Evolutionary conservation across 2,329 filamentous ascomycete species (phyloP).

Genomic region (Helicocarpus griseus): DNA sequence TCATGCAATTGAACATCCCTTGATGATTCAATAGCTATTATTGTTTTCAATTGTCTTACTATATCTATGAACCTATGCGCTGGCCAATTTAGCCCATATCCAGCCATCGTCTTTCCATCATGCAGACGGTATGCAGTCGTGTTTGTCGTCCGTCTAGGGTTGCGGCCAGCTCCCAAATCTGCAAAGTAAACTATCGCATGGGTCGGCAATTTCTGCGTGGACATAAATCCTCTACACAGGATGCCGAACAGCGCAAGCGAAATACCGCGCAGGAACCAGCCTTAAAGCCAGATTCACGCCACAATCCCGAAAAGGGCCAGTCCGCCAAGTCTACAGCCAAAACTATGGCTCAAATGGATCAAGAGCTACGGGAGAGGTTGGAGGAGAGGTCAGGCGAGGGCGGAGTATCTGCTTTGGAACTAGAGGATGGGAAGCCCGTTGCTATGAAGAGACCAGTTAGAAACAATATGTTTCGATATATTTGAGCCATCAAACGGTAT

Average conservation of each 20-base stretch:
- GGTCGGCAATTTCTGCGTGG: background rate
- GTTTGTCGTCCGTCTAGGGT: background rate
- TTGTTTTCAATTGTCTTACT: too few relatives aligned
- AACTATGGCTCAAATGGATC: conserved; percentile 54
- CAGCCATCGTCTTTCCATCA: too few relatives aligned
- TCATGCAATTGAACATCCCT: too few relatives aligned
- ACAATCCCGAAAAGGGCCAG: background rate
- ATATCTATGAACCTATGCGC: too few relatives aligned
- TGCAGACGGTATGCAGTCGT: background rate
- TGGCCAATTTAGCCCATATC: too few relatives aligned
- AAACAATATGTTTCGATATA: conserved; percentile 69
- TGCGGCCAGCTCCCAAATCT: background rate
- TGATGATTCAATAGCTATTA: too few relatives aligned
- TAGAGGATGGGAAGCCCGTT: conserved; percentile 62
- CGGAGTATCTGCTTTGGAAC: conserved; percentile 61
- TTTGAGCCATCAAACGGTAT: conserved; percentile 21
- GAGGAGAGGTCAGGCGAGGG: conserved; percentile 60
- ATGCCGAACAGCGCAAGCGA: background rate
- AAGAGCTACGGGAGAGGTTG: conserved; percentile 56
- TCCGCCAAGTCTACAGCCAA: conserved; percentile 30
- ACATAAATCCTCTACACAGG: background rate
- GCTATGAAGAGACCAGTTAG: conserved; percentile 65
- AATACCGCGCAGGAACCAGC: background rate
- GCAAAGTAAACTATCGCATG: background rate
- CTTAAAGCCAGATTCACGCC: background rate